phyloP scores from a whole-genome alignment of 345 rosid genomes.

The Eucalyptus curtisii region DNA sequence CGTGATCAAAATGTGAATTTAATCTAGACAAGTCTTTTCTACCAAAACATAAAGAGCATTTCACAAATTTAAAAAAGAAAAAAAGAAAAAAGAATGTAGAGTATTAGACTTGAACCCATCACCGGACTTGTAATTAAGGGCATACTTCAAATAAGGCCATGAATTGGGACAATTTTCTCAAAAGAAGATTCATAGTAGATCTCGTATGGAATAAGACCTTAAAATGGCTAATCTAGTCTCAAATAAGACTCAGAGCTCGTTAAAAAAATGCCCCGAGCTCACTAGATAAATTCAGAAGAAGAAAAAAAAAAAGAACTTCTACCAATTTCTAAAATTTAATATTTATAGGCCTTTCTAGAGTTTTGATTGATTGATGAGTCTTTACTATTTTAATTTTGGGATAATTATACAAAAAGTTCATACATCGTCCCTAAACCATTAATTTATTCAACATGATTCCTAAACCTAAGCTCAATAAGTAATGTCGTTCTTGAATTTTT shows the following conservation, averaged over 20 bases:
- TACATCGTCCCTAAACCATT: accelerated
- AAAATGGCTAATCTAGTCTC: neutral
- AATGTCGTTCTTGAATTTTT: neutral
- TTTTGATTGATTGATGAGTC: neutral
- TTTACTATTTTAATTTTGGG: neutral
- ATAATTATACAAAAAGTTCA: neutral
- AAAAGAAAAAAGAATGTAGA: neutral
- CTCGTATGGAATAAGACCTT: neutral
- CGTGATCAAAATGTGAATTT: neutral
- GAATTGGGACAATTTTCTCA: neutral
- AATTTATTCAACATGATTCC: accelerated
- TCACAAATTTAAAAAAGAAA: neutral
- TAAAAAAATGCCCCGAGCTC: accelerated
- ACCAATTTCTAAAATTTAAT: neutral
- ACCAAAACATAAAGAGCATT: neutral
- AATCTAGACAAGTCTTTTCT: neutral
- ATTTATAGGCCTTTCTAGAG: neutral
- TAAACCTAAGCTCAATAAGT: too few species aligned
- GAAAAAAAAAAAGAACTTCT: neutral
- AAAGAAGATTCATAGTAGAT: neutral
- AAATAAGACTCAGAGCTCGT: neutral
- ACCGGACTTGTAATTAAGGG: neutral
- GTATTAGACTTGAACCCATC: neutral
- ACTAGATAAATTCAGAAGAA: neutral
- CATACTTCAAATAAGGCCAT: neutral